phyloP scores from a whole-genome alignment of 2,329 filamentous ascomycete species.

The Colletotrichum gloeosporioides region DNA sequence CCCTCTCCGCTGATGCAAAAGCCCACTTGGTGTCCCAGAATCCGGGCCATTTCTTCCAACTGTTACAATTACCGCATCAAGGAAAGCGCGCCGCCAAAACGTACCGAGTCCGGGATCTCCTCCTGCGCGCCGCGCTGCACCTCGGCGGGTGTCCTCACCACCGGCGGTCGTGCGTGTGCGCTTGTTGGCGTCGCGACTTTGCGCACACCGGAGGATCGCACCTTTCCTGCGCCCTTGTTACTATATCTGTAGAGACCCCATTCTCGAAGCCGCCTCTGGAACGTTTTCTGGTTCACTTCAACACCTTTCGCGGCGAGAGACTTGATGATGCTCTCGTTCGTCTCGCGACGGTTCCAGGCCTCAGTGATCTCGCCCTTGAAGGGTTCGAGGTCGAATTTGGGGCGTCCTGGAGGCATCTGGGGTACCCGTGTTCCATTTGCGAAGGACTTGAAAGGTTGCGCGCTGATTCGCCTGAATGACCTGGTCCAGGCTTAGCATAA shows the following conservation, averaged over 20 bases:
- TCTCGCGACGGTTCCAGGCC: conserved; percentile 8
- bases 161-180: neutral
- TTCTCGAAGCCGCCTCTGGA: conserved; percentile 4
- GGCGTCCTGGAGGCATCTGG: conserved; percentile 6
- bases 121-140: neutral
- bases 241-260: conserved; percentile 7
- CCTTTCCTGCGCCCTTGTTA: neutral
- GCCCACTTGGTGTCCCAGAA: conserved; percentile 13
- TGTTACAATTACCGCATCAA: conserved; percentile 18
- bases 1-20: neutral
- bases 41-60: neutral
- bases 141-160: neutral
- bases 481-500: neutral
- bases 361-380: conserved; percentile 9
- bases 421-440: neutral
- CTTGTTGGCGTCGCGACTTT: neutral
- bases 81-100: neutral
- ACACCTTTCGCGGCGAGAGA: neutral
- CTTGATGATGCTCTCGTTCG: conserved; percentile 12
- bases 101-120: conserved; percentile 14
- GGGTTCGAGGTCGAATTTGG: conserved; percentile 7
- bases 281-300: conserved; percentile 1
- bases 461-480: neutral
- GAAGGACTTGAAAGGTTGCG: rapidly evolving
- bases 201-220: neutral